Evolutionary conservation across 2,329 filamentous ascomycete species (phyloP), one percentile per base, ranked within the genome.

Genomic region (Trichoderma sp.): DNA sequence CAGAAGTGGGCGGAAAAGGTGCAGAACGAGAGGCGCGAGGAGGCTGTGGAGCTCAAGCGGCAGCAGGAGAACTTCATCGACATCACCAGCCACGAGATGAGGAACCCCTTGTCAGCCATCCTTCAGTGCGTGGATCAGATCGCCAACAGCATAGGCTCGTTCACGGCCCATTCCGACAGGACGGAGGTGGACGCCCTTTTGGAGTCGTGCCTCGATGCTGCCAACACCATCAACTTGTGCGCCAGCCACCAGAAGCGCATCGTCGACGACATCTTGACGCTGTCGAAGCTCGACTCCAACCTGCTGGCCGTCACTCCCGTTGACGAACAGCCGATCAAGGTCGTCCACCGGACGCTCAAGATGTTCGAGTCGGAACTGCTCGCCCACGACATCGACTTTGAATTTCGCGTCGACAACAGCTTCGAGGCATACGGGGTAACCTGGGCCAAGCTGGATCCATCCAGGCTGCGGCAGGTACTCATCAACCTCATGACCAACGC

Each of bases 1-100:
- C 91, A 95, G 74, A 96, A 96, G 74, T 89, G 89, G 82, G 91
- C 92, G 1, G 92, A 96, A 75, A 88, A 89, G 54, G 87, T 92
- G 41, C 91, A 96, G 75, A 91, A 85, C 71, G 84, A 88, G 51
- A 87, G 91, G 65, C 89, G 91, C 72, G 86, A 93, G 71, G 91
- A 95, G 74, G 92, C 91, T 0, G 86, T 93, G 2, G 90, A 94
- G 73, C 82, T 93, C 67, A 95, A 95, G 75, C 82, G 86, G 26
- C 87, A 90, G 68, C 85, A 88, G 69, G 85, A 87, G 70, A 90
- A 90, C 68, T 90, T 90, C 71, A 90, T 91, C 69, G 88, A 91
- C 71, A 90, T 90, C 63, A 90, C 88, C 3, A 88, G 84, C 67
- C 89, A 91, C 74, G 89, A 91, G 71, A 90, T 92, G 87, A 85